These are phyloP conservation scores for Rhinocladiella mackenziei DNA, from an alignment of 2,329 filamentous ascomycete species.

Conservation along the genomic window DNA sequence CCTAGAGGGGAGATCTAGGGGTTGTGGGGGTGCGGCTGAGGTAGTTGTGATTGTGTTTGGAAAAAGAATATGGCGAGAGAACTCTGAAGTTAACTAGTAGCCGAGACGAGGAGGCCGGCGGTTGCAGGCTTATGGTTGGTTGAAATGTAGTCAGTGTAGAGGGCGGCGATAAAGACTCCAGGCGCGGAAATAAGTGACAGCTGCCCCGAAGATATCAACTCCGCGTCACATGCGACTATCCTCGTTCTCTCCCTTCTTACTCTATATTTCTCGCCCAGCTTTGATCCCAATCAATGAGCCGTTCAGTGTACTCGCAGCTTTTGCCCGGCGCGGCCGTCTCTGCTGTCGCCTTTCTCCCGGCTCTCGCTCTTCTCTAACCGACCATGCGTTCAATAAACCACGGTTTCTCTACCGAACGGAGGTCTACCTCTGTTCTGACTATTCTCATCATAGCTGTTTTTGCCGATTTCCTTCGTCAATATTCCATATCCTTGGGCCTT, in stretches of 20 bases:
- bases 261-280: no score
- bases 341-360: background rate
- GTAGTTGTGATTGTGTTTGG: background rate
- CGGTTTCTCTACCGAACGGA: no score
- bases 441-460: constrained; percentile 6
- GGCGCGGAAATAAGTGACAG: background rate
- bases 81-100: no score
- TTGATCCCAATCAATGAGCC: background rate
- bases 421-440: constrained; percentile 1
- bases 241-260: background rate
- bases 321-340: background rate
- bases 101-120: background rate
- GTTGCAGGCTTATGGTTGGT: background rate
- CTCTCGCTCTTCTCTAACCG: background rate
- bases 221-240: no score
- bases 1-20: background rate
- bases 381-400: constrained; percentile 9
- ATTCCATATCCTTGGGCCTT: constrained; percentile 7
- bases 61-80: no score
- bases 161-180: background rate
- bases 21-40: background rate
- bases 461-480: constrained; percentile 2
- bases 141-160: background rate
- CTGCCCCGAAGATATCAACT: no score
- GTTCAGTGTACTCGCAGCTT: background rate